A percentile compares a stretch with the other conserved stretches of the same genome.
phyloP scores from a whole-genome alignment of 257 asterid species.

The Lithospermum erythrorhizon region DNA sequence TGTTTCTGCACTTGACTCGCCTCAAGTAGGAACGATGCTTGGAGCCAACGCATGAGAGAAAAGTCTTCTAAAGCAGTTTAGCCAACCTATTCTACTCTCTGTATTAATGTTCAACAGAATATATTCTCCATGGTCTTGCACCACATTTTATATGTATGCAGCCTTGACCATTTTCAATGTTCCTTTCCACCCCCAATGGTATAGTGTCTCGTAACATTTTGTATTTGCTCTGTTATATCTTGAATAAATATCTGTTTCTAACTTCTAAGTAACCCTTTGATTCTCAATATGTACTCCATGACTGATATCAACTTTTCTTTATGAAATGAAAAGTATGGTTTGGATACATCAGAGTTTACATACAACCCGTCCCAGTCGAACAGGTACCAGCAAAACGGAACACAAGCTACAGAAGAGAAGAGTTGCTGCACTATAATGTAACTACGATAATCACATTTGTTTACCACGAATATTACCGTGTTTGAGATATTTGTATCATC shows the following conservation, averaged over 20 bases:
- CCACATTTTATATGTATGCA: no score
- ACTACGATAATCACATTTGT: slow-evolving; percentile 10
- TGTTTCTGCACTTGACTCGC: slow-evolving; percentile 67
- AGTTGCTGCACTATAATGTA: slow-evolving; percentile 81
- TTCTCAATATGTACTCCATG: neutral
- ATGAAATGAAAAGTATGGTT: slow-evolving; percentile 59
- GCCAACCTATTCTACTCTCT: neutral
- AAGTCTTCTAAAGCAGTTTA: slow-evolving; percentile 45
- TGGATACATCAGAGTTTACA: slow-evolving; percentile 90
- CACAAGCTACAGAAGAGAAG: slow-evolving; percentile 62
- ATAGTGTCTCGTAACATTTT: no score
- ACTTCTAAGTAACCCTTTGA: no score
- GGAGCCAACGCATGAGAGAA: slow-evolving; percentile 98
- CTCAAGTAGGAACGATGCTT: slow-evolving; percentile 89
- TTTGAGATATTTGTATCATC: no score
- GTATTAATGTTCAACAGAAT: neutral
- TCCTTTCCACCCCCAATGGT: no score
- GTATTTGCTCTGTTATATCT: no score
- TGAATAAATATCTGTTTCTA: no score
- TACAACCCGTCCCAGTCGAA: slow-evolving; percentile 80
- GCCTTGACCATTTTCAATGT: no score
- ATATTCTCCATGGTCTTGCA: no score
- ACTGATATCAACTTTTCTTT: slow-evolving; percentile 4
- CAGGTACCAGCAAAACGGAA: slow-evolving; percentile 52
- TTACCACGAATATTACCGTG: slow-evolving; percentile 8